A percentile compares a stretch with the other conserved stretches of the same genome.
Conservation (phyloP, 139 green algal genomes). For the Chlamydomonas asymmetrica region DNA sequence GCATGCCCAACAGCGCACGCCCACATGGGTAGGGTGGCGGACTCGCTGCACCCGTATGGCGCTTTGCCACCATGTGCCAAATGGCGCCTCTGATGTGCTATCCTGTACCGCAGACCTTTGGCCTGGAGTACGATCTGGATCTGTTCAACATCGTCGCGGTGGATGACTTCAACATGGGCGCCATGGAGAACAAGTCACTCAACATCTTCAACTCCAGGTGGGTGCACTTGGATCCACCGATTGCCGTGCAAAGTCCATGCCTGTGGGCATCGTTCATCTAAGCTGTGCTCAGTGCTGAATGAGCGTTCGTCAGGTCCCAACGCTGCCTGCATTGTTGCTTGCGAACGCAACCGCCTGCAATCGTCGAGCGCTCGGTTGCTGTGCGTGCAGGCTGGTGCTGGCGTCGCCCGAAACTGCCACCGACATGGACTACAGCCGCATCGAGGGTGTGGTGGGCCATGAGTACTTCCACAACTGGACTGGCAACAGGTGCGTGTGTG, state of each 20-base stretch:
- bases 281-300: too few relatives aligned
- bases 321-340: too few relatives aligned
- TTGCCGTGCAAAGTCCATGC: neutral
- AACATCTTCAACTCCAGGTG: constrained; percentile 93
- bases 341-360: neutral
- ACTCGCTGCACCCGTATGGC: neutral
- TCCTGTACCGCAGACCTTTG: constrained; percentile 56
- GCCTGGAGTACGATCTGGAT: constrained; percentile 97
- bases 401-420: constrained; percentile 90
- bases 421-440: constrained; percentile 89
- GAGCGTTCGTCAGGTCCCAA: too few relatives aligned
- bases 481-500: constrained; percentile 94
- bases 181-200: constrained; percentile 99
- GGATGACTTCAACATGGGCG: constrained; percentile 98
- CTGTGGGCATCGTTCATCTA: neutral
- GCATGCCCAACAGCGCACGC: too few relatives aligned
- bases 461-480: constrained; percentile 95
- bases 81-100: too few relatives aligned
- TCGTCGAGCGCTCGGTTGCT: too few relatives aligned
- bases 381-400: constrained; percentile 88
- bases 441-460: constrained; percentile 90
- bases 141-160: constrained; percentile 94
- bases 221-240: neutral
- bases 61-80: too few relatives aligned
- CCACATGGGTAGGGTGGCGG: neutral